Conservation (phyloP, 805 yeast genomes). For the Tetrapisispora iriomotensis region DNA sequence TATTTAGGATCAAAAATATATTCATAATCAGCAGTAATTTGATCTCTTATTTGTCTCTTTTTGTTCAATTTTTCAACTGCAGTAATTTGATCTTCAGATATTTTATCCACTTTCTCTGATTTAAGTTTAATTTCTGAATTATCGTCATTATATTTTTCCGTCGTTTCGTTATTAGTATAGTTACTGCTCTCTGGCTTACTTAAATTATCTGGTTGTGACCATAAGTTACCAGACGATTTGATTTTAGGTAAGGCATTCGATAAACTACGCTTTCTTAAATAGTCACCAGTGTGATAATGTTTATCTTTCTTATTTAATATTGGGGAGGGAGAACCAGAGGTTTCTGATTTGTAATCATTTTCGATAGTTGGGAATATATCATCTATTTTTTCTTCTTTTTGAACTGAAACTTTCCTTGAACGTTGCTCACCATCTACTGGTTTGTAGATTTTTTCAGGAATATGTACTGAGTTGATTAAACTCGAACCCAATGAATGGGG, state of each 20-base stretch:
- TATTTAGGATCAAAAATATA: constrained; percentile 13
- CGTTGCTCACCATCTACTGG: background rate
- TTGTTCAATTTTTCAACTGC: background rate
- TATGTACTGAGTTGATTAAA: constrained; percentile 24
- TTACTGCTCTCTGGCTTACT: too few species aligned
- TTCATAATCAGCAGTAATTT: constrained; percentile 11
- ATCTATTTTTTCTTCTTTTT: background rate
- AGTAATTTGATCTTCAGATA: background rate
- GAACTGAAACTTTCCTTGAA: background rate
- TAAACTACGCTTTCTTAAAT: background rate
- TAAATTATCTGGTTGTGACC: background rate
- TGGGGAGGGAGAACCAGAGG: background rate
- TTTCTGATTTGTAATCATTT: background rate
- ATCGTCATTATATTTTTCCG: background rate
- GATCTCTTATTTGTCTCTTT: background rate
- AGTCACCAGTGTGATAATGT: background rate
- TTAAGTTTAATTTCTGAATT: background rate
- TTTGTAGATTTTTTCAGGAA: constrained; percentile 8
- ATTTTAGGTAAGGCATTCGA: background rate
- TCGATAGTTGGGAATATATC: background rate
- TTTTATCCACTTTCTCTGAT: background rate
- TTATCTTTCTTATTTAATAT: background rate
- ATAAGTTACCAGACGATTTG: constrained; percentile 2
- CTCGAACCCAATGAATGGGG: constrained; percentile 21
- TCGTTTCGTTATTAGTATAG: background rate